A percentile compares a stretch with the other conserved stretches of the same genome.
Conservation (phyloP, 2,329 filamentous ascomycete species). For the Pseudopyrenochaeta lycopersici region DNA sequence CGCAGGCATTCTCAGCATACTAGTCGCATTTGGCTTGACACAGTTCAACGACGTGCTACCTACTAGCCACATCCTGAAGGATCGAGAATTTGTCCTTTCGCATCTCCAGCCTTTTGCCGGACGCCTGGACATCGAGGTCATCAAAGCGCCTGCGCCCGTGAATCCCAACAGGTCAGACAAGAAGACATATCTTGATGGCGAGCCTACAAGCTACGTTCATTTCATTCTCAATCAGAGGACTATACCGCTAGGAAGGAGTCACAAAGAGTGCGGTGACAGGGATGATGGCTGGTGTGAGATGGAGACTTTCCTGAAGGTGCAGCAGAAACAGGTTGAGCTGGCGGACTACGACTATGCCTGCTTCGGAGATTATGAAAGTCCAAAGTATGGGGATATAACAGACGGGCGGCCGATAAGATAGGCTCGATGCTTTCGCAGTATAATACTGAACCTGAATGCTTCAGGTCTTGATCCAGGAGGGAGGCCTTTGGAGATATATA, state of each 20-base stretch:
- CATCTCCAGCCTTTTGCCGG: slow-evolving; percentile 77
- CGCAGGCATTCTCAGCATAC: slow-evolving; percentile 74
- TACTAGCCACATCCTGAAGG: slow-evolving; percentile 62
- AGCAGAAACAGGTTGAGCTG: slow-evolving; percentile 65
- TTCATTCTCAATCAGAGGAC: slow-evolving; percentile 80
- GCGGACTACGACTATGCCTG: slow-evolving; percentile 73
- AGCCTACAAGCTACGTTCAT: slow-evolving; percentile 74
- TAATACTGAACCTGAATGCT: not conserved
- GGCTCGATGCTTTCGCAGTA: not conserved
- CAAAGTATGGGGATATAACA: slow-evolving; percentile 59
- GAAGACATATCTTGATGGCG: slow-evolving; percentile 60
- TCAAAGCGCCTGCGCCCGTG: slow-evolving; percentile 72
- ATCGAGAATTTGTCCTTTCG: slow-evolving; percentile 69
- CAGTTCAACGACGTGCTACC: slow-evolving; percentile 72
- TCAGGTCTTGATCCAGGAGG: not conserved
- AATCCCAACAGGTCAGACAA: slow-evolving; percentile 27
- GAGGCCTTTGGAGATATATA: not conserved
- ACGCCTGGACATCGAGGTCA: slow-evolving; percentile 77
- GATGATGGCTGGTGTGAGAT: slow-evolving; percentile 83
- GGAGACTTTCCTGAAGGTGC: slow-evolving; percentile 70
- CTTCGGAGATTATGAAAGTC: slow-evolving; percentile 64
- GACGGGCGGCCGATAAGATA: slow-evolving; percentile 58
- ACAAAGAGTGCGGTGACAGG: slow-evolving; percentile 70
- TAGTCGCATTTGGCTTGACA: slow-evolving; percentile 75
- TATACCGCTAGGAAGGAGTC: slow-evolving; percentile 72